Conservation (phyloP, 2,329 filamentous ascomycete genomes). For the Diaporthe vexans region DNA sequence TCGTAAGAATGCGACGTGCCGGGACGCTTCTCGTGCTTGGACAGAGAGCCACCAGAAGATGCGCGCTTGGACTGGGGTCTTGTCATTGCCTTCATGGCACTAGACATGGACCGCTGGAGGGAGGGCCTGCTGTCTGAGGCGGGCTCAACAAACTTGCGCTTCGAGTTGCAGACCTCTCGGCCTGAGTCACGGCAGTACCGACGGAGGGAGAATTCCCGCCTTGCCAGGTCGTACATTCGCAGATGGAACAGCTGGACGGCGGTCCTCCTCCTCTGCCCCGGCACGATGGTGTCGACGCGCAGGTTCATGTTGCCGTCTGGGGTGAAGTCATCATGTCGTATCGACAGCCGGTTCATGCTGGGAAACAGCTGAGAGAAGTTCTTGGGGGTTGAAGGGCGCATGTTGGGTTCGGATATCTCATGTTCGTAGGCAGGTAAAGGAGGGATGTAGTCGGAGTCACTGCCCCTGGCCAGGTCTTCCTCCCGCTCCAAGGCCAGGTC, state of each 20-base stretch:
- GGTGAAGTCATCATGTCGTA: conserved; percentile 92
- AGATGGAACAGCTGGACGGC: conserved; percentile 89
- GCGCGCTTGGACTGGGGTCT: conserved; percentile 54
- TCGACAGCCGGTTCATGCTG: conserved; percentile 82
- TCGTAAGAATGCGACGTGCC: conserved; percentile 53
- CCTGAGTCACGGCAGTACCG: conserved; percentile 94
- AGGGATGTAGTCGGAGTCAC: conserved; percentile 58
- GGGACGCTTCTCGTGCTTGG: conserved; percentile 49
- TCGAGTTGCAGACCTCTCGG: conserved; percentile 90
- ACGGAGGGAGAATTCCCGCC: conserved; percentile 89
- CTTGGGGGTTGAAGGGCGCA: conserved; percentile 82
- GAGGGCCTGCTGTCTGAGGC: conserved; percentile 58
- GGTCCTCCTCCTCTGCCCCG: conserved; percentile 75
- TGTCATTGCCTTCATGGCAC: conserved; percentile 59
- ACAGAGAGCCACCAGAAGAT: conserved; percentile 52
- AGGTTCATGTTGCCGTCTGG: conserved; percentile 97
- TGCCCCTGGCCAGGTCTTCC: conserved; percentile 50
- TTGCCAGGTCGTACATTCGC: conserved; percentile 91
- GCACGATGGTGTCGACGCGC: conserved; percentile 83
- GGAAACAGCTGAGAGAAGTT: conserved; percentile 91
- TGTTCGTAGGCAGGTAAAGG: conserved; percentile 71
- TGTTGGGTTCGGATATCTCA: conserved; percentile 74
- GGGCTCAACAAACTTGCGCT: conserved; percentile 75
- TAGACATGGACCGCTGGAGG: conserved; percentile 63
- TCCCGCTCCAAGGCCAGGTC: conserved; percentile 61